Conservation (phyloP, 305 asterid genomes). For the Lippia alba region DNA sequence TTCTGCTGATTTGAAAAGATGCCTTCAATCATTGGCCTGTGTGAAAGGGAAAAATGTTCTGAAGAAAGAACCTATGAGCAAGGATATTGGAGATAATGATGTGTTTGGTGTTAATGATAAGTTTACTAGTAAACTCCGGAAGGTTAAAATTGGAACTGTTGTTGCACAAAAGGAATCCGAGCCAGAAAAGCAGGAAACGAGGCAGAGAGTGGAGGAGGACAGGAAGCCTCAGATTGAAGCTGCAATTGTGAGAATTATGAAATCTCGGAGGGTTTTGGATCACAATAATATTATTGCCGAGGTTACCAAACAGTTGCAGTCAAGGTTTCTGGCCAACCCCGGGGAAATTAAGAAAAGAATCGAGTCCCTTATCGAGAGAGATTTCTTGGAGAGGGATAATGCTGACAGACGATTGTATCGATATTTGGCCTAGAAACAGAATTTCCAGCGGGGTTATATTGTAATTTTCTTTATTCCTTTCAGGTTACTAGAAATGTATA, state of each 20-base stretch:
- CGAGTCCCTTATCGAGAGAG: conserved; percentile 62
- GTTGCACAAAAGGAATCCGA: conserved; percentile 62
- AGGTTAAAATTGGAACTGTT: conserved; percentile 59
- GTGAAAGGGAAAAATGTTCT: conserved; percentile 57
- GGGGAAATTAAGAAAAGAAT: conserved; percentile 61
- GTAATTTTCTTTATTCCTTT: conserved; percentile 22
- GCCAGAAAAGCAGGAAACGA: conserved; percentile 64
- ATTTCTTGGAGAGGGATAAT: conserved; percentile 63
- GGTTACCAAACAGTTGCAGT: conserved; percentile 57
- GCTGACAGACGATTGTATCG: conserved; percentile 45
- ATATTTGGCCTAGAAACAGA: conserved; percentile 43
- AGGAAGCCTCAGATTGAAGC: conserved; percentile 64
- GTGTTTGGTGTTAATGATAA: conserved; percentile 51
- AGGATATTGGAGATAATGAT: conserved; percentile 55
- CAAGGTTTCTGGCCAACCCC: conserved; percentile 59
- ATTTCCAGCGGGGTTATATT: background rate
- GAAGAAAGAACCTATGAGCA: conserved; percentile 63
- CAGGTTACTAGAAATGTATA: conserved; percentile 40
- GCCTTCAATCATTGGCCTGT: conserved; percentile 61
- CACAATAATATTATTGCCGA: conserved; percentile 57
- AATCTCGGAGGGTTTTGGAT: conserved; percentile 56
- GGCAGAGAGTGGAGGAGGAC: conserved; percentile 66
- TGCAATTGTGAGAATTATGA: conserved; percentile 58
- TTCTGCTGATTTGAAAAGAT: conserved; percentile 50
- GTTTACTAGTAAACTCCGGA: conserved; percentile 51